phyloP scores from a whole-genome alignment of 805 yeast species.

The Spathaspora arborariae region DNA sequence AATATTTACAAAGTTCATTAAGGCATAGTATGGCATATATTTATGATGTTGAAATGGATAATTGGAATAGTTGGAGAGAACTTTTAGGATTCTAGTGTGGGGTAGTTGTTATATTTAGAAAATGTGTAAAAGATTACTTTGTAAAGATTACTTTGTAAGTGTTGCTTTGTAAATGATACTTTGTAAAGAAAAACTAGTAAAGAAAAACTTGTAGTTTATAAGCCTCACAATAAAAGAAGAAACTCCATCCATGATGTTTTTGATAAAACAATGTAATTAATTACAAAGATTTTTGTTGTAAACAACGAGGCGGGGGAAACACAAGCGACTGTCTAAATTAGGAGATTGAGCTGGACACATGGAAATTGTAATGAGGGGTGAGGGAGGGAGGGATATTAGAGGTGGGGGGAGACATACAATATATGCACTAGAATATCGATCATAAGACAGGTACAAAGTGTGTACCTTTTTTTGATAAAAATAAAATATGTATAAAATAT shows the following conservation, averaged over 20 bases:
- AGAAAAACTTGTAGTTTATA: background rate
- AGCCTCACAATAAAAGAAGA: background rate
- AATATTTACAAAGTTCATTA: conserved; percentile 59
- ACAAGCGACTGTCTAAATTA: background rate
- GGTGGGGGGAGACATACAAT: no score
- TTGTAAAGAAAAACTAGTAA: background rate
- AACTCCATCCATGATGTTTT: background rate
- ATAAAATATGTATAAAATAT: no score
- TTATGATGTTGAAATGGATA: conserved; percentile 54
- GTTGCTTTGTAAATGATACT: no score
- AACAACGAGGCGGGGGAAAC: background rate
- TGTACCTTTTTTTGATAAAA: no score
- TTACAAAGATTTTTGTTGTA: background rate
- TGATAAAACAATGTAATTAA: background rate
- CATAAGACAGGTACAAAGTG: no score
- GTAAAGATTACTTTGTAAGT: no score
- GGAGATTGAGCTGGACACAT: no score
- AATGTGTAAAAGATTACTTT: no score
- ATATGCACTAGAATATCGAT: no score
- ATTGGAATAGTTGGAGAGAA: conserved; percentile 46
- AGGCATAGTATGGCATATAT: conserved; percentile 68
- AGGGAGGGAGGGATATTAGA: no score
- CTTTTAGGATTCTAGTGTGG: conserved; percentile 33
- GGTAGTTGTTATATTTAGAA: background rate
- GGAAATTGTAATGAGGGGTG: no score